These are phyloP conservation scores for Tuber melanosporum DNA, from an alignment of 495 filamentous ascomycete species.

Conservation along the genomic window DNA sequence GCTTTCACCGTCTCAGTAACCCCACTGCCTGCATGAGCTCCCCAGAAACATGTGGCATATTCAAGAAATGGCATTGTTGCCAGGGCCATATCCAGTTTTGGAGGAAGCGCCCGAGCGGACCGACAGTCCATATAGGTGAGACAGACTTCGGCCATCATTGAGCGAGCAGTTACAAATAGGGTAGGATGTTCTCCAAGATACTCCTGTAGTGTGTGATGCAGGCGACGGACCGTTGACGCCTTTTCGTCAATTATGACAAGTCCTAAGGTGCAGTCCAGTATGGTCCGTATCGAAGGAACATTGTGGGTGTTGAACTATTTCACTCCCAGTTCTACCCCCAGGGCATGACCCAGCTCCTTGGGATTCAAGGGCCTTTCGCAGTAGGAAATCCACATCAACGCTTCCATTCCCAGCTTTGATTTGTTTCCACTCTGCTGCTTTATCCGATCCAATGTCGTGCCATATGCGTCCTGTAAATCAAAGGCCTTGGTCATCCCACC, in stretches of 20 bases:
- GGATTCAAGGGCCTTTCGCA: background rate
- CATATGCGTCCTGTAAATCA: background rate
- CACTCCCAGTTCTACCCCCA: background rate
- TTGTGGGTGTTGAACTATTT: background rate
- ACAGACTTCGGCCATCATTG: background rate
- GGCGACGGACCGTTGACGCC: background rate
- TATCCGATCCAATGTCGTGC: background rate
- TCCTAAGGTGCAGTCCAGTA: background rate
- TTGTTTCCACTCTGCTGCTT: background rate
- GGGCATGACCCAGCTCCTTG: background rate
- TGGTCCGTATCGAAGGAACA: background rate
- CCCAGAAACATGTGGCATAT: background rate
- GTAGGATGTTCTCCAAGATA: background rate
- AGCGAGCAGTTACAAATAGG: background rate
- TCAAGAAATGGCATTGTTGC: rapidly evolving
- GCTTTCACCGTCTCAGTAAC: background rate
- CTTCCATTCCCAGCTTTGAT: background rate
- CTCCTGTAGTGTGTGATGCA: background rate
- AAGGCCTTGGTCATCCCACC: background rate
- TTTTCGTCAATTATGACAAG: background rate
- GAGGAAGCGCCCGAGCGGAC: background rate
- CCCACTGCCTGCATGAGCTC: background rate
- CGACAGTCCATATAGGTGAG: background rate
- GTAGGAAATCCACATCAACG: background rate
- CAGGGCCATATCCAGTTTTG: too few relatives aligned